Percentiles rank a stretch among this genome's conserved stretches.
These are phyloP conservation scores for Backusella luteola DNA, from an alignment of 192 early-diverging fungal genomes.

Conservation along the genomic window DNA sequence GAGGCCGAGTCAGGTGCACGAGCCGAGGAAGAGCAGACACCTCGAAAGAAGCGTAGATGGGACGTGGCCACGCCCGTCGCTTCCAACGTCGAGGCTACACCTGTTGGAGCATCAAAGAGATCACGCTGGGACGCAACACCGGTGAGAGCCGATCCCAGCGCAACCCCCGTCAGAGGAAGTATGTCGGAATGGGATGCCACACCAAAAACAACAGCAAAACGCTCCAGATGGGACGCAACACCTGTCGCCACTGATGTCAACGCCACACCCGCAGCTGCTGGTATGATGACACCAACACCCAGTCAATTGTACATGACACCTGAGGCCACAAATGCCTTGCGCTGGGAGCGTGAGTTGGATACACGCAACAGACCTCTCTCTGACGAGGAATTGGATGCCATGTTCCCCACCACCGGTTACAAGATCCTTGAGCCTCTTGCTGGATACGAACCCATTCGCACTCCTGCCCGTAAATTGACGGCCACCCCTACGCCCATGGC, in stretches of 20 bases:
- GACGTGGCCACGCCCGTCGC: conserved; percentile 60
- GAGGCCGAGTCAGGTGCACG: conserved; percentile 30
- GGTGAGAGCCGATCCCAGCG: conserved; percentile 52
- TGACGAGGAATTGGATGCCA: conserved; percentile 93
- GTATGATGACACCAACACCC: conserved; percentile 77
- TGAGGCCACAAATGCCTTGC: conserved; percentile 67
- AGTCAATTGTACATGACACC: conserved; percentile 78
- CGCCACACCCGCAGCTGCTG: conserved; percentile 83
- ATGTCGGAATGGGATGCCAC: conserved; percentile 76
- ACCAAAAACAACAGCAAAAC: conserved; percentile 63
- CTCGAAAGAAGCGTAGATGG: conserved; percentile 77
- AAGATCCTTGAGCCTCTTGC: conserved; percentile 87
- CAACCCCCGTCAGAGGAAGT: conserved; percentile 67
- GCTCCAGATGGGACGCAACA: conserved; percentile 97
- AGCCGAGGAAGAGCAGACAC: conserved; percentile 26
- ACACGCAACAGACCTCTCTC: conserved; percentile 82
- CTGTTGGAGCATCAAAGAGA: conserved; percentile 31
- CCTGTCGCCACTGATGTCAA: conserved; percentile 55
- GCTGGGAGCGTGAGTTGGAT: conserved; percentile 82
- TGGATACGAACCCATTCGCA: conserved; percentile 90
- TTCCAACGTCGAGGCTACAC: conserved; percentile 44
- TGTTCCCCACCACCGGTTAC: conserved; percentile 91
- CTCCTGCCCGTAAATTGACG: conserved; percentile 92
- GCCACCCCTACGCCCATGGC: conserved; percentile 91
- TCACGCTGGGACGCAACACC: conserved; percentile 83